Evolutionary conservation across 1,284 basidiomycete genomes (phyloP).

Genomic region (Trametes sp.): DNA sequence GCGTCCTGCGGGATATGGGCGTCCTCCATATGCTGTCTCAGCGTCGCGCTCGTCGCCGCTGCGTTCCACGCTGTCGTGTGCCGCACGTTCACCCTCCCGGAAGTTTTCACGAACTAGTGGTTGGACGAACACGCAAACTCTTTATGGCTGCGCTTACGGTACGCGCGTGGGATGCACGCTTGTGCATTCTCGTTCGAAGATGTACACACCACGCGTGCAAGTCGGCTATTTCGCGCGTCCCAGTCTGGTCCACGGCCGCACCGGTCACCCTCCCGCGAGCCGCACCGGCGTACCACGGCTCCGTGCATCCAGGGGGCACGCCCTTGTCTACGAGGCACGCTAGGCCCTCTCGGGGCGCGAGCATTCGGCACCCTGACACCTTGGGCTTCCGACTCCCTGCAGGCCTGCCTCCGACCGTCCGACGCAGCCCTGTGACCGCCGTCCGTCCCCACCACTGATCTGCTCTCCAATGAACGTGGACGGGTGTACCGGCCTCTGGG

Average conservation of each 20-base stretch:
- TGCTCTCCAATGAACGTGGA: not conserved
- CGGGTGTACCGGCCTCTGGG: not conserved
- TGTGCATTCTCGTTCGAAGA: no score
- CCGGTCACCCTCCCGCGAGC: not conserved
- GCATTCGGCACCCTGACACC: not conserved
- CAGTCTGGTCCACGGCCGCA: not conserved
- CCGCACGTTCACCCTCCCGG: not conserved
- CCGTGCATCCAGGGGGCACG: not conserved
- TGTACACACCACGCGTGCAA: not conserved
- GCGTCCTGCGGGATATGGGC: not conserved
- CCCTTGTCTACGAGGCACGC: not conserved
- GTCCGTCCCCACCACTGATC: not conserved
- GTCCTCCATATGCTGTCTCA: no score
- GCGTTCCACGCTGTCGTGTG: conserved; percentile 2
- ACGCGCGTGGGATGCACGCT: not conserved
- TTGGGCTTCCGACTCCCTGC: no score
- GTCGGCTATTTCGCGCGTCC: not conserved
- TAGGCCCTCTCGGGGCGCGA: not conserved
- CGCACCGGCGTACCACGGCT: not conserved
- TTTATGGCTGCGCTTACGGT: conserved; percentile 2
- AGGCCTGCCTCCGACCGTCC: no score
- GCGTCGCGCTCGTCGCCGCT: not conserved
- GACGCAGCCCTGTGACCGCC: no score
- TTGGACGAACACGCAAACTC: not conserved
- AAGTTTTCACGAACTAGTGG: not conserved